A percentile compares a stretch with the other conserved stretches of the same genome.
These are phyloP conservation scores for Nicotiana rustica DNA, from an alignment of 305 asterid species.

Conservation along the genomic window DNA sequence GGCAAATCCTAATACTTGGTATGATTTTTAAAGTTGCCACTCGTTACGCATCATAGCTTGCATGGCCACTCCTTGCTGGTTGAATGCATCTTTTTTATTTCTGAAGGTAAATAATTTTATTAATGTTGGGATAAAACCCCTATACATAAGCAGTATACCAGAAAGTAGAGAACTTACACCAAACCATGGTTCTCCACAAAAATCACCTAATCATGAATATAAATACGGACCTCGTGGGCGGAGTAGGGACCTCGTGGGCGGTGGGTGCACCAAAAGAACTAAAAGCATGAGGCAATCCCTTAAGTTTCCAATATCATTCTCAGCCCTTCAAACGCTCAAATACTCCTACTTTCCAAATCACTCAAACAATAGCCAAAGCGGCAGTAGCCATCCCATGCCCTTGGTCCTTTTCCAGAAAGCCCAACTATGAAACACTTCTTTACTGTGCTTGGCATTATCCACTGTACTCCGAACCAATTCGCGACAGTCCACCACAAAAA, in stretches of 20 bases:
- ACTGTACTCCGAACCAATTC: neutral
- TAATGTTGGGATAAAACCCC: neutral
- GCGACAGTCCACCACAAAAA: neutral
- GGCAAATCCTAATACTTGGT: neutral
- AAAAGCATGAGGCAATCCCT: neutral
- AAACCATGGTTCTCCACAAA: neutral
- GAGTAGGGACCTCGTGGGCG: neutral
- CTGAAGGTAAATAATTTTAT: neutral
- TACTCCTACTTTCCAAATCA: neutral
- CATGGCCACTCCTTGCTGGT: neutral
- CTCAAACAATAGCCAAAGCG: neutral
- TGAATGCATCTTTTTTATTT: neutral
- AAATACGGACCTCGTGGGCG: neutral
- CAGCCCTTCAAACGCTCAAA: neutral
- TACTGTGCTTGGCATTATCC: neutral
- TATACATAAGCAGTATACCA: neutral
- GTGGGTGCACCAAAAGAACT: conserved; percentile 1
- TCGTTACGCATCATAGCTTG: neutral
- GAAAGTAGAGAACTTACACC: neutral
- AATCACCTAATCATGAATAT: neutral
- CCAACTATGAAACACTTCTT: neutral
- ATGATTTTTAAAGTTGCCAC: neutral
- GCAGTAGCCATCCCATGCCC: neutral
- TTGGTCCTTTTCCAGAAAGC: neutral
- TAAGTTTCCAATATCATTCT: neutral